A percentile compares a stretch with the other conserved stretches of the same genome.
phyloP scores from a whole-genome alignment of 331 rosid genomes.

The Erythrophleum ivorense region DNA sequence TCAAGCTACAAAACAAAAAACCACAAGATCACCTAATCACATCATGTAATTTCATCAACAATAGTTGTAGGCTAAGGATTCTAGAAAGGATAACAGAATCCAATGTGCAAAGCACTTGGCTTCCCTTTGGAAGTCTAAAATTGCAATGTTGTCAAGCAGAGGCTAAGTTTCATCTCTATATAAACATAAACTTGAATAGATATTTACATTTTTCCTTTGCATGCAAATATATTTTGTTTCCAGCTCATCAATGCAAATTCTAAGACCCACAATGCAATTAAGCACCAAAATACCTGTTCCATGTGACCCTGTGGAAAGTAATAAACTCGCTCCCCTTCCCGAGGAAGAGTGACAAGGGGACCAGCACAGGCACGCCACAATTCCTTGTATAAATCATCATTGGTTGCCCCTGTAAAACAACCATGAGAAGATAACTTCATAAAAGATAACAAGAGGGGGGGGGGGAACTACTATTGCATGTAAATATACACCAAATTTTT shows the following conservation, averaged over 20 bases:
- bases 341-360: slow-evolving; percentile 89
- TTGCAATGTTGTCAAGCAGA: neutral
- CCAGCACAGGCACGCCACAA: slow-evolving; percentile 99
- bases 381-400: slow-evolving; percentile 86
- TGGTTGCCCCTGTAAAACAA: slow-evolving; percentile 50
- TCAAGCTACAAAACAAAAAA: slow-evolving; percentile 65
- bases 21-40: neutral
- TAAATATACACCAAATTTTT: slow-evolving; percentile 6
- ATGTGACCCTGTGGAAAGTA: slow-evolving; percentile 98
- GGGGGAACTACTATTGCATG: slow-evolving; percentile 1
- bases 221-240: neutral
- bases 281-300: slow-evolving; percentile 74
- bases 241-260: neutral
- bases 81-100: neutral
- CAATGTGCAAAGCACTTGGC: neutral
- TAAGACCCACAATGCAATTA: neutral
- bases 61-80: neutral
- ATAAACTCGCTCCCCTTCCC: slow-evolving; percentile 86
- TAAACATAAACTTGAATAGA: neutral
- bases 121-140: neutral
- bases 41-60: neutral
- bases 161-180: neutral
- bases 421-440: slow-evolving; percentile 4
- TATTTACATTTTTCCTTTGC: neutral
- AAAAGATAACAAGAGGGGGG: neutral